Conservation (phyloP, 805 yeast species). For the Kodamaea laetipori region DNA sequence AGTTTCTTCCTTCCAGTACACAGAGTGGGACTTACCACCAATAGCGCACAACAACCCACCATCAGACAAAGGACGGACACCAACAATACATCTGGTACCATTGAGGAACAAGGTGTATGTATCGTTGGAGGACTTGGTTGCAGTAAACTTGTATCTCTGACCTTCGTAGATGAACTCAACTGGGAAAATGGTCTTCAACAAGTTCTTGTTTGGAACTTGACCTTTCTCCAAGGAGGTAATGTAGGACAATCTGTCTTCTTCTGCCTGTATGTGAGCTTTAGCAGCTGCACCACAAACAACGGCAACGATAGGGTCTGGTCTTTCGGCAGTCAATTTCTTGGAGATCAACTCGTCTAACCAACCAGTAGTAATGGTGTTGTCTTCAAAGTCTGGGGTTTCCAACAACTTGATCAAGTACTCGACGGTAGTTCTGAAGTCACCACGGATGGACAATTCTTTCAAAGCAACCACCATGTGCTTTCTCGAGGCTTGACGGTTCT, state of each 20-base stretch:
- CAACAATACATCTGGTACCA: slow-evolving; percentile 87
- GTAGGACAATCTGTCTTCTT: slow-evolving; percentile 69
- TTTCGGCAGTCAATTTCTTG: slow-evolving; percentile 91
- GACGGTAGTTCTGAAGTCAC: slow-evolving; percentile 98
- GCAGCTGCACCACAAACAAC: slow-evolving; percentile 97
- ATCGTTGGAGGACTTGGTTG: slow-evolving; percentile 87
- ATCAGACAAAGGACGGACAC: slow-evolving; percentile 86
- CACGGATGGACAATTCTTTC: slow-evolving; percentile 94
- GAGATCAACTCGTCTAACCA: slow-evolving; percentile 97
- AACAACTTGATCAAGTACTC: slow-evolving; percentile 93
- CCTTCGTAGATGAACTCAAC: slow-evolving; percentile 96
- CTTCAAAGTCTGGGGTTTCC: slow-evolving; percentile 96
- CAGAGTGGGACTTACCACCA: slow-evolving; percentile 91
- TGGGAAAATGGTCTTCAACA: slow-evolving; percentile 84
- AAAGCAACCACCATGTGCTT: slow-evolving; percentile 99
- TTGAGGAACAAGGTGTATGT: slow-evolving; percentile 87
- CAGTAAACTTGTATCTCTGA: slow-evolving; percentile 88
- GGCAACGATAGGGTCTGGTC: slow-evolving; percentile 90
- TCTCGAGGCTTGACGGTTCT: slow-evolving; percentile 95
- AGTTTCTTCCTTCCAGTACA: slow-evolving; percentile 98
- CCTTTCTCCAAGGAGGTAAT: slow-evolving; percentile 85
- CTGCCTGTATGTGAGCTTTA: slow-evolving; percentile 83
- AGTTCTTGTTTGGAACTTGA: slow-evolving; percentile 84
- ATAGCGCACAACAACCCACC: slow-evolving; percentile 89
- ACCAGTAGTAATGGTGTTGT: slow-evolving; percentile 95